Evolutionary conservation across 345 rosid genomes (phyloP), one percentile per base, ranked within the genome.

Genomic region (Eucalyptus erythrocorys): DNA sequence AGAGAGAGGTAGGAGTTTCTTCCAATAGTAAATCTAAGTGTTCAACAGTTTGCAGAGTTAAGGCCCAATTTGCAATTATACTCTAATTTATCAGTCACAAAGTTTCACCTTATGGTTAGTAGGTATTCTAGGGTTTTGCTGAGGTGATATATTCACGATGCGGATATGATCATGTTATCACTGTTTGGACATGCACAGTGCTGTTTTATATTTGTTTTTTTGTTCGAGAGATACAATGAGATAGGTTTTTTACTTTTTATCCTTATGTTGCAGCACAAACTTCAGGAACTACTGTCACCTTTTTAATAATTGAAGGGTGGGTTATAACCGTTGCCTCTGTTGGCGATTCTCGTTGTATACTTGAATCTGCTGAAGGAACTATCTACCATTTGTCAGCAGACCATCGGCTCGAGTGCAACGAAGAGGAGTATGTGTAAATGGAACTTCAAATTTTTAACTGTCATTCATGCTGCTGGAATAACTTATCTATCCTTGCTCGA

Each of bases 261-360:
- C 27, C n/a, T 47, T 37, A 34, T 26, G 84, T 93, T 89, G 85
- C 96, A 97, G 99, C 97, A 30, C 94, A 94, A 92, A 95, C 95
- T 13, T 98, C 99, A 5, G 99, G 99, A 89, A 98, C 99, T 34
- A 96, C 99, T 10, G 99, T 97, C 88, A 96, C 99, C 87, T 97
- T 97, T 91, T 96, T 94, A 45, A 94, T 98, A 89, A 95, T 97
- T 85, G 99, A 98, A 91, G 99, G 99, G 88, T 97, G 96, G 97
- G 93, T 94, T 53, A 87, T 98, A 91, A 97, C 98, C 85, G 99
- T 96, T 89, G 99, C 99, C 90, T 98, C 99, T 86, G 99, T 98
- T 84, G 99, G 99, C 10, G 99, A 98, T 92, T 98, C 99, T 40
- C 99, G 97, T 85, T 96, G 99, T 92, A 92, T 98, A 92, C 95